Conservation (phyloP, 1,139 yeast species). For the Blastobotrys arbuscula region DNA sequence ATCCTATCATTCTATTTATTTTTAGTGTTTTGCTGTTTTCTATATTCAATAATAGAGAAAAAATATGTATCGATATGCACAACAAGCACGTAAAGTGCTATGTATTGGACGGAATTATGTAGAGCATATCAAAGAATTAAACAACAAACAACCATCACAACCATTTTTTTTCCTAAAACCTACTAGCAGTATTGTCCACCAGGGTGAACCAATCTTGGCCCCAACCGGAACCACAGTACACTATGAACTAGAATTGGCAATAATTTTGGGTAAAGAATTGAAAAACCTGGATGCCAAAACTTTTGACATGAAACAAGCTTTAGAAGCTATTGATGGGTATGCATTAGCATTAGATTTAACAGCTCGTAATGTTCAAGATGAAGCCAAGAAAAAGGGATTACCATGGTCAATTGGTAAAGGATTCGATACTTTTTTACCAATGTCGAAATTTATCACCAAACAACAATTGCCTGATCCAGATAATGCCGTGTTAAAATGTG, state of each 20-base stretch:
- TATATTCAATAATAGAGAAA: too few species aligned
- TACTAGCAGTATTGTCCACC: slow-evolving; percentile 40
- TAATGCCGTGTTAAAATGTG: slow-evolving; percentile 58
- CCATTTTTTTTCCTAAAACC: slow-evolving; percentile 96
- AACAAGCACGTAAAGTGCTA: slow-evolving; percentile 69
- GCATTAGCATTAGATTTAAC: slow-evolving; percentile 90
- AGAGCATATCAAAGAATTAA: slow-evolving; percentile 86
- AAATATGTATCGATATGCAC: slow-evolving; percentile 40
- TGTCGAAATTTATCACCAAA: slow-evolving; percentile 67
- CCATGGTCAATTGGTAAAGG: slow-evolving; percentile 98
- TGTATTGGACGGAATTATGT: slow-evolving; percentile 97
- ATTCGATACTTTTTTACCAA: slow-evolving; percentile 88
- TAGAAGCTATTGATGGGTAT: slow-evolving; percentile 76
- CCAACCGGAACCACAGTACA: slow-evolving; percentile 82
- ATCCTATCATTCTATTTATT: too few species aligned
- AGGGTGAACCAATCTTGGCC: slow-evolving; percentile 61
- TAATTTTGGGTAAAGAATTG: slow-evolving; percentile 60
- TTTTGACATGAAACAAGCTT: slow-evolving; percentile 61
- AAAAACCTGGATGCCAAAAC: slow-evolving; percentile 51
- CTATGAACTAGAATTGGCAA: slow-evolving; percentile 89
- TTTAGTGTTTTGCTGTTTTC: too few species aligned
- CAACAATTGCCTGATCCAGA: slow-evolving; percentile 65
- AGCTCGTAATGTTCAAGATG: slow-evolving; percentile 93
- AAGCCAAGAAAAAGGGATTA: slow-evolving; percentile 86
- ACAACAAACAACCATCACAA: slow-evolving; percentile 63